A percentile compares a stretch with the other conserved stretches of the same genome.
Conservation (phyloP, 352 stramenopile genomes). For the Phytophthora uliginosa region DNA sequence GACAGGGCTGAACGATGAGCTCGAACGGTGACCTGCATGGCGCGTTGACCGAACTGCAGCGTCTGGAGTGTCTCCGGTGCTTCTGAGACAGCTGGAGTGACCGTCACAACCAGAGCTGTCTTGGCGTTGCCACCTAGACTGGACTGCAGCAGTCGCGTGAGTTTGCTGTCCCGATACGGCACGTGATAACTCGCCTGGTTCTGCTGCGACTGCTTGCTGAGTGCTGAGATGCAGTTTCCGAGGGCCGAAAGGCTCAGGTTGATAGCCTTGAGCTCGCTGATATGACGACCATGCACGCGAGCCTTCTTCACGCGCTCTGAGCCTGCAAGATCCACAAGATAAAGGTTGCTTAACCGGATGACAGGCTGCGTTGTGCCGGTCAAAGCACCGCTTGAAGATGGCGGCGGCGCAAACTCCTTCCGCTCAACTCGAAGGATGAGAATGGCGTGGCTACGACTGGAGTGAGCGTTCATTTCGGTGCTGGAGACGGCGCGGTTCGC, state of each 20-base stretch:
- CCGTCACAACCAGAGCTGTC: conserved; percentile 72
- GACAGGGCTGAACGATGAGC: conserved; percentile 71
- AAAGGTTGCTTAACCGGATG: conserved; percentile 68
- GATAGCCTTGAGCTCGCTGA: conserved; percentile 77
- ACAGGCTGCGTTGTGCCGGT: conserved; percentile 35
- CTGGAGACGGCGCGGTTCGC: conserved; percentile 80
- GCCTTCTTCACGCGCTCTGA: conserved; percentile 83
- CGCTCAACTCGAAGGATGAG: conserved; percentile 89
- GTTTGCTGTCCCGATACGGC: conserved; percentile 81
- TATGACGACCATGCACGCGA: conserved; percentile 60
- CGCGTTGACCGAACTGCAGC: conserved; percentile 79
- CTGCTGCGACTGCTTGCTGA: conserved; percentile 58
- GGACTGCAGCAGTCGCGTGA: conserved; percentile 74
- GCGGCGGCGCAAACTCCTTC: conserved; percentile 50
- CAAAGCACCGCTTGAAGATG: conserved; percentile 3
- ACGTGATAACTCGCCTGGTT: conserved; percentile 54
- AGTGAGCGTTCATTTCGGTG: conserved; percentile 91
- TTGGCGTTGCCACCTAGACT: conserved; percentile 83
- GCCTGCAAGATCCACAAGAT: conserved; percentile 76
- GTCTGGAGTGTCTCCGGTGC: conserved; percentile 71
- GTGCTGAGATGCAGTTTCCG: conserved; percentile 79
- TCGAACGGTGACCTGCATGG: conserved; percentile 74
- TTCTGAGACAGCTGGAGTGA: conserved; percentile 58
- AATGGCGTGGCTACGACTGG: conserved; percentile 88
- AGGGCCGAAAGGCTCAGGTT: conserved; percentile 81